Conservation (phyloP, 495 filamentous ascomycete genomes). For the Echria macrotheca region DNA sequence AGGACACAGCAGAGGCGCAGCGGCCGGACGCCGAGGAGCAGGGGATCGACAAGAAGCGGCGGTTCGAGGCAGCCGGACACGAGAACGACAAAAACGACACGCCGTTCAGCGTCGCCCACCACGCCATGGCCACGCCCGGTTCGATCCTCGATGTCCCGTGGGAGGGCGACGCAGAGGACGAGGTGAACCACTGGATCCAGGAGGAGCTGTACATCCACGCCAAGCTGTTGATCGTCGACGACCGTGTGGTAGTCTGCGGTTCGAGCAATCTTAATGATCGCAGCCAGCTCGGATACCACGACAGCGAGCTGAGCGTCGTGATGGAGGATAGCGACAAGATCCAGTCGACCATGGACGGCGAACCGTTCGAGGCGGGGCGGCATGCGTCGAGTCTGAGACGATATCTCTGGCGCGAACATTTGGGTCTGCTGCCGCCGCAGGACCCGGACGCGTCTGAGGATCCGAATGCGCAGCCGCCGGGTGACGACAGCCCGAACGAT, state of each 20-base stretch:
- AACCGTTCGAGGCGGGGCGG: slow-evolving; percentile 65
- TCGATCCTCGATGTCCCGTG: slow-evolving; percentile 65
- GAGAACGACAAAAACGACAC: slow-evolving; percentile 41
- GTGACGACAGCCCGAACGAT: slow-evolving; percentile 62
- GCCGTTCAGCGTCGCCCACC: slow-evolving; percentile 67
- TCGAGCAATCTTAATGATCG: slow-evolving; percentile 91
- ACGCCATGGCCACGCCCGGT: slow-evolving; percentile 68
- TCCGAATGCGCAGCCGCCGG: slow-evolving; percentile 77
- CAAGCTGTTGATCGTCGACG: slow-evolving; percentile 83
- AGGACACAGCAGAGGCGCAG: slow-evolving; percentile 45
- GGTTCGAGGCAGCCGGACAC: slow-evolving; percentile 56
- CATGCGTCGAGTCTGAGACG: slow-evolving; percentile 77
- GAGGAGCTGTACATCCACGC: slow-evolving; percentile 93
- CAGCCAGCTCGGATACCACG: slow-evolving; percentile 83
- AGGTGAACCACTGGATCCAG: slow-evolving; percentile 83
- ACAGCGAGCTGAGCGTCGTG: slow-evolving; percentile 87
- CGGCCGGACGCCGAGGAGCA: slow-evolving; percentile 49
- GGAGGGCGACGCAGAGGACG: slow-evolving; percentile 61
- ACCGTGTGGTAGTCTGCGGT: slow-evolving; percentile 76
- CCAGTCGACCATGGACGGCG: slow-evolving; percentile 69
- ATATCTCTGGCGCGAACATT: slow-evolving; percentile 87
- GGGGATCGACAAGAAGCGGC: slow-evolving; percentile 49
- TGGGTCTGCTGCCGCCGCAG: slow-evolving; percentile 76
- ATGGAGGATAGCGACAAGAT: slow-evolving; percentile 81
- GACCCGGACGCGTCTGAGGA: slow-evolving; percentile 62